Evolutionary conservation across 495 filamentous ascomycete genomes (phyloP), one percentile per base, ranked within the genome.

Genomic region (Darksidea phi): DNA sequence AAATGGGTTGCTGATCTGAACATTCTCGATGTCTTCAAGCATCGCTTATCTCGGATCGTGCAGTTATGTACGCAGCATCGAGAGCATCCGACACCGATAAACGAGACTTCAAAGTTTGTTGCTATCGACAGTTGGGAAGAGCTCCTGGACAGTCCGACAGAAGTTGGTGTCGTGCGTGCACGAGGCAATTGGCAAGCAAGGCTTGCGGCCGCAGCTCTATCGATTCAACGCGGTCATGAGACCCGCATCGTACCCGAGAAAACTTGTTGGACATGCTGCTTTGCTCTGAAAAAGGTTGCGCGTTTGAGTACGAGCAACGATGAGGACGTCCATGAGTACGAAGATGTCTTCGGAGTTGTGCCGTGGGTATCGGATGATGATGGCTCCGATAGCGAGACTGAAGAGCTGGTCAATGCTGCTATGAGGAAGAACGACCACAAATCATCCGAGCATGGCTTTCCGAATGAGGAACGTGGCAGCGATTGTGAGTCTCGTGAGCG

Each of bases 1-100:
- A 25, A 66, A 17, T 78, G 75, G 76, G 62, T 78, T 2, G 75
- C 67, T 2, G 74, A 79, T 42, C 24, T 78, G 1, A 67, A 79
- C 48, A 43, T 77, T 37, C 59, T 65, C 66, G 73, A 49, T 18
- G 11, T 36, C 17, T 32, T 50, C 21, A 15, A 50, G 18, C 41
- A 43, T 20, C 15, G 18, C 13, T 20, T 43, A 15, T 43, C 41
- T 13, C 15, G 13, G 6, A 43, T 43, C 41, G 41, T 43, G 6
- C 41, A 3, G 5, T 6, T 6, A 6, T 43, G 41, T 13, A 43
- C 13, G 13, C 13, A 43, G 5, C 41, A 43, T 13, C 41, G 18
- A n/a, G 41, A 43, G 18, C 13, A 43, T 15, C 6, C 18, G 5
- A 13, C 41, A 43, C 41, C 41, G 3, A 43, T 43, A n/a, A 13